Base-by-base conservation (phyloP, 78 protist genomes). In the Chrysochromulina parva region DNA sequence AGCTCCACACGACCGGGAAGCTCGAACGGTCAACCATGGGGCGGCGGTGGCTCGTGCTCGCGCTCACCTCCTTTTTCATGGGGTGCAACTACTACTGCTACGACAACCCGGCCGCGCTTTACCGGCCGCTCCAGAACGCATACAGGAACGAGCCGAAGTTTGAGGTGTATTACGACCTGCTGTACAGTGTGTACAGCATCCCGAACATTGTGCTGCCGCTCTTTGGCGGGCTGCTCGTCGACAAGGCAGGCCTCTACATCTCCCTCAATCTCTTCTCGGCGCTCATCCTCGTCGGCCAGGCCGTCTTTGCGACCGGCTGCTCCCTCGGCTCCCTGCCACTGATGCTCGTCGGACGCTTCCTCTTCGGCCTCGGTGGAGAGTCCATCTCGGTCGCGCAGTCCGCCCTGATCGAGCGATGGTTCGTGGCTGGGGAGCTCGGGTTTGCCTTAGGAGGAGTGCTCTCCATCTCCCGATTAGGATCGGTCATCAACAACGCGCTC, bases 31-130 rank as follows among this genome's bases (percentile, higher is more conserved):
- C 38, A 38, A 38, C 38, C 38, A 38, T 38, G 38, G 38, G 38
- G 38, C 38, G 38, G 73, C 73, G 73, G 28, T 24, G 73, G 73
- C 6, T 66, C 28, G n/a, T 66, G 48, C 73, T 66, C 73, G 20
- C 22, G 48, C 73, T 66, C 48, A 19, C 73, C 10, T 5, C 28
- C 20, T 20, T 66, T 9, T 5, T 66, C 28, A 9, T 19, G 73
- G 28, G 9, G 73, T 10, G 73, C n/a, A 66, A 66, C 73, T 66
- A 66, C 1, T 66, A 66, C n/a, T 66, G 73, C 73, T 66, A 66
- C 73, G 73, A 66, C 73, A 66, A 66, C n/a, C 73, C 73, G 22
- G 73, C 73, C 28, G 73, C 73, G 73, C 73, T 66, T 10, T 20
- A 17, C 22, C 10, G 9, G 13, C 10, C 5, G 73, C 13, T 66